Evolutionary conservation across 257 asterid species (phyloP).

Genomic region (Solanum lycopersicoides): DNA sequence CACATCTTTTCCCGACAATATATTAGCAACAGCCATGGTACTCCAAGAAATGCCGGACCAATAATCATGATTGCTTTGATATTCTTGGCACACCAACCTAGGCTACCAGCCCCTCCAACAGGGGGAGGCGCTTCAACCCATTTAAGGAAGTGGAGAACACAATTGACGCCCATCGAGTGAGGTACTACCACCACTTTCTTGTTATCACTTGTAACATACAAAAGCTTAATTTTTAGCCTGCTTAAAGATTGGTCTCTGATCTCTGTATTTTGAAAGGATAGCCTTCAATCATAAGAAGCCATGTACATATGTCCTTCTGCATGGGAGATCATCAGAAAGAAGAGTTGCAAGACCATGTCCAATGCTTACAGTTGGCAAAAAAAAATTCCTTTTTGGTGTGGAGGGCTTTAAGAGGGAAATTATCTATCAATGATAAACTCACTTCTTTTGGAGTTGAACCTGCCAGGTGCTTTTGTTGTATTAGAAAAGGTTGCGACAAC

Average conservation of each 20-base stretch:
- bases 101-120: conserved; percentile 82
- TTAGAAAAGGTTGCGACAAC: too few relatives aligned
- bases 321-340: too few relatives aligned
- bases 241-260: conserved; percentile 65
- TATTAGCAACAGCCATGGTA: conserved; percentile 60
- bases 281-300: conserved; percentile 96
- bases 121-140: conserved; percentile 86
- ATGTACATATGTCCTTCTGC: conserved; percentile 36
- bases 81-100: conserved; percentile 76
- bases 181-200: conserved; percentile 90
- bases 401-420: too few relatives aligned
- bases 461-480: too few relatives aligned
- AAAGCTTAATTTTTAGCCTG: conserved; percentile 72
- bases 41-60: conserved; percentile 85
- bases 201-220: conserved; percentile 56
- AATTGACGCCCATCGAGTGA: conserved; percentile 83
- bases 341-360: too few relatives aligned
- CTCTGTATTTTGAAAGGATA: conserved; percentile 88
- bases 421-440: too few relatives aligned
- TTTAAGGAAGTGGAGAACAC: conserved; percentile 78
- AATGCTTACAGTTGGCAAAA: too few relatives aligned
- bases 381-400: too few relatives aligned
- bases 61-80: conserved; percentile 71
- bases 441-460: too few relatives aligned
- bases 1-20: conserved; percentile 76